Conservation (phyloP, 2,329 filamentous ascomycete genomes). For the Rhynchosporium agropyri region DNA sequence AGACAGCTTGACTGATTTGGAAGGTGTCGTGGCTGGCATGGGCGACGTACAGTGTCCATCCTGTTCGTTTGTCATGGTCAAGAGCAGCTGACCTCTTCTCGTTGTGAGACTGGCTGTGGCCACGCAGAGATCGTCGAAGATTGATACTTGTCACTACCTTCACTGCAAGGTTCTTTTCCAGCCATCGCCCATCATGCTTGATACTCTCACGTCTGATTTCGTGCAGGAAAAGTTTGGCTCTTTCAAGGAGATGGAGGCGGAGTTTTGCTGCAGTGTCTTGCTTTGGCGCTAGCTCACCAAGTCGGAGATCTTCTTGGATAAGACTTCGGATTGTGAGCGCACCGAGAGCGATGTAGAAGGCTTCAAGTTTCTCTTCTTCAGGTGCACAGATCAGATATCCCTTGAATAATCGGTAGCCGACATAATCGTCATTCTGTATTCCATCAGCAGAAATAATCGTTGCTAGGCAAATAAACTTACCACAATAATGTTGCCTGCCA, state of each 20-base stretch:
- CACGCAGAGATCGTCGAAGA: constrained; percentile 74
- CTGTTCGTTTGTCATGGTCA: constrained; percentile 54
- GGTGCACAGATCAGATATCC: constrained; percentile 82
- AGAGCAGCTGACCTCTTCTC: constrained; percentile 78
- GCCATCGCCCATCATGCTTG: constrained; percentile 85
- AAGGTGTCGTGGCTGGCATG: constrained; percentile 76
- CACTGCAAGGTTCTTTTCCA: constrained; percentile 82
- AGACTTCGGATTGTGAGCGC: constrained; percentile 74
- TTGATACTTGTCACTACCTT: constrained; percentile 77
- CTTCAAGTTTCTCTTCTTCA: constrained; percentile 83
- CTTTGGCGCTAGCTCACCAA: constrained; percentile 61
- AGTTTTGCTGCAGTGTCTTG: constrained; percentile 70
- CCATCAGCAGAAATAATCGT: constrained; percentile 17
- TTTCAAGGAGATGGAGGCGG: constrained; percentile 81
- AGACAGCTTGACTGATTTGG: constrained; percentile 87
- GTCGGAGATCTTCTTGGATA: constrained; percentile 75
- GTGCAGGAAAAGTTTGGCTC: constrained; percentile 86
- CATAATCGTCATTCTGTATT: constrained; percentile 73
- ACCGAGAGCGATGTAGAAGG: constrained; percentile 82
- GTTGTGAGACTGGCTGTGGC: constrained; percentile 67
- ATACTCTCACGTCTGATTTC: constrained; percentile 73
- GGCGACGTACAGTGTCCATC: constrained; percentile 73
- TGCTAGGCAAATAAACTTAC: constrained; percentile 32
- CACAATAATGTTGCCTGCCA: constrained; percentile 73
- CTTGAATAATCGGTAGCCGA: constrained; percentile 87